Evolutionary conservation across 805 yeast species (phyloP).

Genomic region (Starmera quercuum): DNA sequence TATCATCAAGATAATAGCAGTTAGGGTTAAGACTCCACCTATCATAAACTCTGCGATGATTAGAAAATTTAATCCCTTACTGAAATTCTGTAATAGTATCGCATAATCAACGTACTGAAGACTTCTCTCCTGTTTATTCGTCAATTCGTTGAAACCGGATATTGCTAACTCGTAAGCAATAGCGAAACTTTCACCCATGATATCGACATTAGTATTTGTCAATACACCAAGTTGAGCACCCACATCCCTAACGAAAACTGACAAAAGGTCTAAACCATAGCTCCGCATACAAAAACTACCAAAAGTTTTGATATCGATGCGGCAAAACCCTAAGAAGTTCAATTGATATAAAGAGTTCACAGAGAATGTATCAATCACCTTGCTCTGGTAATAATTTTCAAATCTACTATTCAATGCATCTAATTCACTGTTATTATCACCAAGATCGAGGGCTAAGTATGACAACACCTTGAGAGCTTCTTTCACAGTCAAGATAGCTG

Average conservation of each 20-base stretch:
- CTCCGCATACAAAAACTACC: conserved; percentile 25
- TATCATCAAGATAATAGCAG: conserved; percentile 1
- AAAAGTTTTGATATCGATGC: conserved; percentile 20
- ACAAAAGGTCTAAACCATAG: conserved; percentile 38
- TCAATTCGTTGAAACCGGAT: conserved; percentile 18
- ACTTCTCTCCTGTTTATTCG: conserved; percentile 8
- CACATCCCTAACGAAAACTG: conserved; percentile 42
- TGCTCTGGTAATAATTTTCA: conserved; percentile 19
- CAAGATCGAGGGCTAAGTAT: conserved; percentile 38
- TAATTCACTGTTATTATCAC: conserved; percentile 14
- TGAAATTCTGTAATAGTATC: conserved; percentile 17
- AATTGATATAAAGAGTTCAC: conserved; percentile 33
- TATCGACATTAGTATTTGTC: conserved; percentile 31
- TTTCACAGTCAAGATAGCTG: conserved; percentile 25
- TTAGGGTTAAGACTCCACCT: conserved; percentile 1
- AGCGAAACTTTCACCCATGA: conserved; percentile 33
- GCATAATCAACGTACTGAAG: conserved; percentile 18
- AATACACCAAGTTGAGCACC: conserved; percentile 37
- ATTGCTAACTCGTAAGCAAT: conserved; percentile 29
- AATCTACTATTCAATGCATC: conserved; percentile 14
- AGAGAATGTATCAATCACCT: conserved; percentile 38
- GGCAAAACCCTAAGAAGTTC: conserved; percentile 43
- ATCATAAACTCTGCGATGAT: conserved; percentile 6
- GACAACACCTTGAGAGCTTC: conserved; percentile 38
- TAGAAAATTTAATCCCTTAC: conserved; percentile 17